Evolutionary conservation across 108 stramenopile genomes (phyloP), one percentile per base, ranked within the genome.

Genomic region (Fistulifera solaris): DNA sequence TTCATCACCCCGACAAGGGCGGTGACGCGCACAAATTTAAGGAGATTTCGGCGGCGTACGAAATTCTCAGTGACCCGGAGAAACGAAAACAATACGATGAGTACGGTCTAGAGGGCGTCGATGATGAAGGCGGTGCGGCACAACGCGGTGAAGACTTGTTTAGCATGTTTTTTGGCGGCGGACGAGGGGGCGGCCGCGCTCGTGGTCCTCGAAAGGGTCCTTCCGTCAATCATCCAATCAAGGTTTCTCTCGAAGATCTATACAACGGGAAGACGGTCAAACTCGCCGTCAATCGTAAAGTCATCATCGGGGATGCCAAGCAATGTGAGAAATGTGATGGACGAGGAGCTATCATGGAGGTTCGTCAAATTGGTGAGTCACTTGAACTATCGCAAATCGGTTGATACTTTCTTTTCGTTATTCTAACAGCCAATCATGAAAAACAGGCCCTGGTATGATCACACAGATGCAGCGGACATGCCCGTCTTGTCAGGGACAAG

Each of bases 241-340:
- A 83, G 55, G 93, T 93, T 16, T 72, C 80, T 26, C 64, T 99
- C 31, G 96, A 98, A 55, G 94, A 97, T 60, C 62, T 97, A 7
- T 99, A 89, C 83, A 94, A 88, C 51, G 98, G 98, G 42, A 96
- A 95, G 68, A 97, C 95, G 27, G 94, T 95, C 52, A 90, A 90
- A 51, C 52, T 97, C 8, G 82, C 80, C 13, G 77, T 95, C 41
- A 94, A 83, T 39, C 77, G 96, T 18, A 87, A 95, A 61, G 81
- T 94, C 48, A 89, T 94, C 46, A 75, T 88, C 24, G 91, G 89
- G 8, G 78, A 78, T 0, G 56, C 66, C 28, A 75, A 72, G 35
- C 61, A 61, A 50, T 98, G 96, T 47, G 50, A 49, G 1, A 62
- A 55, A 15, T 94, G 93, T 44, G 70, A 82, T 19, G 96, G 96